Conservation (phyloP, 257 asterid species). For the Verbascum thapsus region DNA sequence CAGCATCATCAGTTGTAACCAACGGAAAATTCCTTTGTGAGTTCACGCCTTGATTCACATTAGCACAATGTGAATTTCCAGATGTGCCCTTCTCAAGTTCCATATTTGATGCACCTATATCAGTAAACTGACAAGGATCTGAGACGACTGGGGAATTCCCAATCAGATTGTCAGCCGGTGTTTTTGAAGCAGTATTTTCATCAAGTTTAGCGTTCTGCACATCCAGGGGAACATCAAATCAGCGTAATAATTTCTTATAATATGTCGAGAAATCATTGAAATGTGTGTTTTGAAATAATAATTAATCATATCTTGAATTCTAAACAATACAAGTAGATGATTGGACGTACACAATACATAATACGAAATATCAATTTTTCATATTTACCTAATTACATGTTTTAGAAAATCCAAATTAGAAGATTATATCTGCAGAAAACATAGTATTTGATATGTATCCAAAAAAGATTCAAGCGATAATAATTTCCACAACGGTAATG, state of each 20-base stretch:
- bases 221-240: slow-evolving; percentile 26
- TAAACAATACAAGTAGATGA: neutral
- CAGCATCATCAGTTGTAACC: slow-evolving; percentile 37
- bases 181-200: slow-evolving; percentile 39
- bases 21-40: slow-evolving; percentile 28
- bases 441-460: neutral
- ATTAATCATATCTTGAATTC: neutral
- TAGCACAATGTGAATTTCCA: slow-evolving; percentile 34
- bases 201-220: slow-evolving; percentile 43
- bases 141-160: slow-evolving; percentile 36
- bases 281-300: too few species aligned
- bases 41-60: slow-evolving; percentile 31
- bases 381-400: neutral
- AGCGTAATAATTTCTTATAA: slow-evolving; percentile 3
- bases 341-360: slow-evolving; percentile 8
- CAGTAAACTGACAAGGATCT: slow-evolving; percentile 35
- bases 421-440: neutral
- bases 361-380: slow-evolving; percentile 11
- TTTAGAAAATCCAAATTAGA: neutral
- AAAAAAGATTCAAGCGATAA: neutral
- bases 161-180: slow-evolving; percentile 33
- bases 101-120: slow-evolving; percentile 31
- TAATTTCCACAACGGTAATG: neutral
- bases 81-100: slow-evolving; percentile 40
- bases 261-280: neutral